phyloP scores from a whole-genome alignment of 192 early-diverging fungal genomes.

The Mortierella antarctica region DNA sequence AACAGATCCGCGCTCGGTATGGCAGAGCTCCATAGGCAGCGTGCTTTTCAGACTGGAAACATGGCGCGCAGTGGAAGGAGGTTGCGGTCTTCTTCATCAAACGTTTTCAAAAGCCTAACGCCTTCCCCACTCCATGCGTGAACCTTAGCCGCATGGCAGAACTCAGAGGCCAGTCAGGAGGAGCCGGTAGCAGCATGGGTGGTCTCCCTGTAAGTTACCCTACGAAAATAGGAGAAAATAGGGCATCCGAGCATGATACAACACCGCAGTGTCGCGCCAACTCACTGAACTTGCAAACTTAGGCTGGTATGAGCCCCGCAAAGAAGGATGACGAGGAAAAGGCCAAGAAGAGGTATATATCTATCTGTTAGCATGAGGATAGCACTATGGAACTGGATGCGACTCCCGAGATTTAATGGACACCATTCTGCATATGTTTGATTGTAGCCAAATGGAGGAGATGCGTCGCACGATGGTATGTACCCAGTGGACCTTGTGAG shows the following conservation, averaged over 20 bases:
- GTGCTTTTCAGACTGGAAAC: background rate
- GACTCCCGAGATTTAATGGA: conserved; percentile 12
- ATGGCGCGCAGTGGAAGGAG: background rate
- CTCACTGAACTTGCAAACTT: background rate
- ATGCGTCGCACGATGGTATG: conserved; percentile 80
- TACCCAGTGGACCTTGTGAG: background rate
- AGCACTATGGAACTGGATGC: no score
- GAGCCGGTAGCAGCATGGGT: conserved; percentile 30
- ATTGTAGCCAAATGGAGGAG: conserved; percentile 84
- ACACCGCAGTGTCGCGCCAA: no score
- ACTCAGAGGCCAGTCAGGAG: conserved; percentile 52
- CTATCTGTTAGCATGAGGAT: background rate
- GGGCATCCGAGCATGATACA: background rate
- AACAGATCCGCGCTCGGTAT: conserved; percentile 78
- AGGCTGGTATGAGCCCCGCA: conserved; percentile 47
- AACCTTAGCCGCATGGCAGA: conserved; percentile 55
- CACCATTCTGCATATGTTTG: background rate
- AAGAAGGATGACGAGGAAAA: conserved; percentile 71
- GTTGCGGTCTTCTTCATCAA: background rate
- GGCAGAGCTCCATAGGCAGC: conserved; percentile 3
- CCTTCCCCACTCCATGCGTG: conserved; percentile 62
- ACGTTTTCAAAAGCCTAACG: no score
- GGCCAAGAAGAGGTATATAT: conserved; percentile 71
- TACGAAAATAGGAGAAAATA: no score
- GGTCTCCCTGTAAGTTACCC: conserved; percentile 25